phyloP scores from a whole-genome alignment of 768 basidiomycete species.

The Hypsizygus marmoreus region DNA sequence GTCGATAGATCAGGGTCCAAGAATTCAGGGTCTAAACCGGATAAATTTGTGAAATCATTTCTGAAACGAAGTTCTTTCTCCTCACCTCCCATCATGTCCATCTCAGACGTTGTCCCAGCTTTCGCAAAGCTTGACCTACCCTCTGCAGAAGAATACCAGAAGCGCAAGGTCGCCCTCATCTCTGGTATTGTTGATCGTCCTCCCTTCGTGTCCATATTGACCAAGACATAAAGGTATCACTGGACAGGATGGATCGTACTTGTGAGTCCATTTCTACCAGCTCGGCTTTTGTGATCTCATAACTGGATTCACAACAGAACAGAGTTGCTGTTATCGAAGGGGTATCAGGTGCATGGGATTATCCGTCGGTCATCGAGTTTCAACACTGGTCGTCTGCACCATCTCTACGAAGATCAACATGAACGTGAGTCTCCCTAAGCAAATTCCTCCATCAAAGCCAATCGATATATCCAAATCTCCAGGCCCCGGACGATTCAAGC shows the following conservation, averaged over 20 bases:
- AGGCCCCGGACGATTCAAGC: conserved; percentile 78
- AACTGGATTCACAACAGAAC: conserved; percentile 49
- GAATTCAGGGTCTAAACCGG: neutral
- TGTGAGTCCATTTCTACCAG: conserved; percentile 50
- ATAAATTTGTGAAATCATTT: neutral
- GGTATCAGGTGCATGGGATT: conserved; percentile 93
- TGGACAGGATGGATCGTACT: conserved; percentile 94
- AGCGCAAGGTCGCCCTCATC: conserved; percentile 92
- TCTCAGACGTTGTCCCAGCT: conserved; percentile 37
- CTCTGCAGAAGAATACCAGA: conserved; percentile 78
- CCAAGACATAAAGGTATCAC: conserved; percentile 70
- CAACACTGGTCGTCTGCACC: conserved; percentile 94
- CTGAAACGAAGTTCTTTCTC: conserved; percentile 4
- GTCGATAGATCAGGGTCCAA: neutral
- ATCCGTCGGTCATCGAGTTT: conserved; percentile 97
- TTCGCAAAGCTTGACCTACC: conserved; percentile 62
- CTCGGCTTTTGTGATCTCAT: conserved; percentile 5
- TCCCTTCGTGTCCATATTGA: conserved; percentile 6
- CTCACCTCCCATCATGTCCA: conserved; percentile 41
- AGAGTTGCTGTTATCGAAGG: conserved; percentile 82
- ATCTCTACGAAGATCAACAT: conserved; percentile 91
- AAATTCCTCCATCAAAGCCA: conserved; percentile 4
- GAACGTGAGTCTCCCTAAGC: conserved; percentile 60
- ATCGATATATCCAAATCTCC: conserved; percentile 4
- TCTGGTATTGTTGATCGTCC: conserved; percentile 57